These are phyloP conservation scores for Capronia epimyces DNA, from an alignment of 2,329 filamentous ascomycete genomes.

Conservation along the genomic window DNA sequence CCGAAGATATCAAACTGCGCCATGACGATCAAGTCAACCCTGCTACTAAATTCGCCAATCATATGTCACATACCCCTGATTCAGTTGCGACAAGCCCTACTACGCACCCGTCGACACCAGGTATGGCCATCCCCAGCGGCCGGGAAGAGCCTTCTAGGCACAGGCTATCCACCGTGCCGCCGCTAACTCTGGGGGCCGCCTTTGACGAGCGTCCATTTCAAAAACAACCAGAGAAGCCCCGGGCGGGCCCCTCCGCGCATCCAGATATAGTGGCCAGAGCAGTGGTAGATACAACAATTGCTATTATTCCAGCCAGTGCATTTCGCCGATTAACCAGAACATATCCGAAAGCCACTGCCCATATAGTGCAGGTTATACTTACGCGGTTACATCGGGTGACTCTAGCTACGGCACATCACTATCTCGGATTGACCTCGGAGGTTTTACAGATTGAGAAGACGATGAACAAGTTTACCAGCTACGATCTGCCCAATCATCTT, in stretches of 20 bases:
- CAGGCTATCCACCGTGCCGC: slow-evolving; percentile 61
- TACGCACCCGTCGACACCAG: slow-evolving; percentile 31
- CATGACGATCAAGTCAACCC: slow-evolving; percentile 48
- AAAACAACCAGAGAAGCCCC: slow-evolving; percentile 23
- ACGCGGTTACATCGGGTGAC: slow-evolving; percentile 93
- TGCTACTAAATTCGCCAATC: slow-evolving; percentile 33
- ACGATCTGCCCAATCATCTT: slow-evolving; percentile 84
- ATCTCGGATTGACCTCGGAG: slow-evolving; percentile 84
- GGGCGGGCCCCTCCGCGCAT: slow-evolving; percentile 62
- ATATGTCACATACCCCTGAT: slow-evolving; percentile 33
- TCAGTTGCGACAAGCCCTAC: slow-evolving; percentile 39
- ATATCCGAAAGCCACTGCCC: slow-evolving; percentile 91
- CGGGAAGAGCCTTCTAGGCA: slow-evolving; percentile 25
- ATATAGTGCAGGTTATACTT: slow-evolving; percentile 95
- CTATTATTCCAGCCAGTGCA: slow-evolving; percentile 93
- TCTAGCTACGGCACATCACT: slow-evolving; percentile 87
- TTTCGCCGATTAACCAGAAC: slow-evolving; percentile 87
- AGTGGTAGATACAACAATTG: slow-evolving; percentile 93
- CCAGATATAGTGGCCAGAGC: slow-evolving; percentile 96
- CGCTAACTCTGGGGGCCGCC: slow-evolving; percentile 62
- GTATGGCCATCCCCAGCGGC: slow-evolving; percentile 1
- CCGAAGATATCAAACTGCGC: slow-evolving; percentile 81
- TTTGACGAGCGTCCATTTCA: slow-evolving; percentile 32
- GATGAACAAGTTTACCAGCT: slow-evolving; percentile 88
- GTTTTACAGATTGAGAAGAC: slow-evolving; percentile 87